A percentile compares a stretch with the other conserved stretches of the same genome.
phyloP scores from a whole-genome alignment of 2,329 filamentous ascomycete genomes.

The Exophiala sp. region DNA sequence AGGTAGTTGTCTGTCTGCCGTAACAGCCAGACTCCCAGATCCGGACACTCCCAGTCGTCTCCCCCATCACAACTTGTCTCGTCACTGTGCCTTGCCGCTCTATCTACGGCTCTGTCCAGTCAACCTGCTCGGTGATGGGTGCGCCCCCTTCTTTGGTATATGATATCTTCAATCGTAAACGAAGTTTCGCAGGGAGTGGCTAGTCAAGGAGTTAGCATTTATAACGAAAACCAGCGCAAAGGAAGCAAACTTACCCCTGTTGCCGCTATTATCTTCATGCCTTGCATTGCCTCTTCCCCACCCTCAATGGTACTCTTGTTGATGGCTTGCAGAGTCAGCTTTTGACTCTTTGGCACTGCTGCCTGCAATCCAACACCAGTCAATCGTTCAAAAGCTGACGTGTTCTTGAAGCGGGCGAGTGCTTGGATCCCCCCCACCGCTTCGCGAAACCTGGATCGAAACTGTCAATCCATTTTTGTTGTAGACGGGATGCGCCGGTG shows the following conservation, averaged over 20 bases:
- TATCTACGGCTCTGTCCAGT: slow-evolving; percentile 74
- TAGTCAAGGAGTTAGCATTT: slow-evolving; percentile 36
- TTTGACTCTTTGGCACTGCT: slow-evolving; percentile 93
- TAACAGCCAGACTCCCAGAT: too few species aligned
- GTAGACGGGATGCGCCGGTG: slow-evolving; percentile 65
- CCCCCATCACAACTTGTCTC: too few species aligned
- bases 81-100: background rate
- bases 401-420: slow-evolving; percentile 76
- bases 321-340: slow-evolving; percentile 84
- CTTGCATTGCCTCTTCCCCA: slow-evolving; percentile 78
- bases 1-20: too few species aligned
- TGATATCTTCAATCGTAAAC: slow-evolving; percentile 76
- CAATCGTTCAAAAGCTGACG: slow-evolving; percentile 58
- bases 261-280: slow-evolving; percentile 78
- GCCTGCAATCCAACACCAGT: slow-evolving; percentile 80
- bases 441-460: slow-evolving; percentile 77
- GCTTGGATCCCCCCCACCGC: slow-evolving; percentile 65
- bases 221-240: background rate
- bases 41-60: too few species aligned
- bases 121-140: slow-evolving; percentile 77
- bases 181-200: slow-evolving; percentile 63
- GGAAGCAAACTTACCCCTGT: slow-evolving; percentile 68
- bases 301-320: slow-evolving; percentile 69
- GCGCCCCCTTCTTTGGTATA: slow-evolving; percentile 67
- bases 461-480: slow-evolving; percentile 78